phyloP scores from a whole-genome alignment of 2,329 filamentous ascomycete species.

The Zasmidium cellare region DNA sequence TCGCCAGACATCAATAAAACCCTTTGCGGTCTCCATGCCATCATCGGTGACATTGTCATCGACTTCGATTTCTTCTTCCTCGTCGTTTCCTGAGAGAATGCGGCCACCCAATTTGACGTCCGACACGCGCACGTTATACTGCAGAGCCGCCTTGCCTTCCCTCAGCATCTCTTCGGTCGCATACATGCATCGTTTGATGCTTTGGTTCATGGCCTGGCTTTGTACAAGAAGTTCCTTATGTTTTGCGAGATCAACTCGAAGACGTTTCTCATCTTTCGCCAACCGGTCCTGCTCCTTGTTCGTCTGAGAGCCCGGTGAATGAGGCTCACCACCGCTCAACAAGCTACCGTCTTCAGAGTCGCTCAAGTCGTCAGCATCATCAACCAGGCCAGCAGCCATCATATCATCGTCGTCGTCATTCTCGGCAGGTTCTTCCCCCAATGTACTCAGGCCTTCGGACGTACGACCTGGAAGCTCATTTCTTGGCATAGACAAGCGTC shows the following conservation, averaged over 20 bases:
- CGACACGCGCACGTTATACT: slow-evolving; percentile 74
- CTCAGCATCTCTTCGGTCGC: slow-evolving; percentile 90
- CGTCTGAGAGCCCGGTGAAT: slow-evolving; percentile 39
- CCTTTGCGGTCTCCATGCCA: slow-evolving; percentile 24
- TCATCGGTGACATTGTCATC: slow-evolving; percentile 21
- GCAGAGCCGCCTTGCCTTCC: slow-evolving; percentile 83
- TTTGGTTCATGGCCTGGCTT: slow-evolving; percentile 94
- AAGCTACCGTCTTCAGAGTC: slow-evolving; percentile 33
- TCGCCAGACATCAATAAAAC: slow-evolving; percentile 30
- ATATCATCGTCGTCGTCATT: slow-evolving; percentile 30
- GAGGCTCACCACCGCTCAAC: slow-evolving; percentile 30
- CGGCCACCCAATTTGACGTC: slow-evolving; percentile 82
- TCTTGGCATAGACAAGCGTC: slow-evolving; percentile 63
- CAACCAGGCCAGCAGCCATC: slow-evolving; percentile 18
- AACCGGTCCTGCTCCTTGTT: slow-evolving; percentile 54
- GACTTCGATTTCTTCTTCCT: slow-evolving; percentile 30
- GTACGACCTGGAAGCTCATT: slow-evolving; percentile 38
- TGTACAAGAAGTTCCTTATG: slow-evolving; percentile 87
- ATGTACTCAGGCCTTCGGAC: slow-evolving; percentile 29
- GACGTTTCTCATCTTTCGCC: slow-evolving; percentile 75
- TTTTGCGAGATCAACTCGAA: slow-evolving; percentile 82
- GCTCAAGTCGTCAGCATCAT: slow-evolving; percentile 27
- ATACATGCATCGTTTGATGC: slow-evolving; percentile 81
- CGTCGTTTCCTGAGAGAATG: slow-evolving; percentile 65
- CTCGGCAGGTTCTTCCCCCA: slow-evolving; percentile 39